Base-by-base conservation (phyloP, 2,329 filamentous ascomycete genomes). In the Colletotrichum liriopes region DNA sequence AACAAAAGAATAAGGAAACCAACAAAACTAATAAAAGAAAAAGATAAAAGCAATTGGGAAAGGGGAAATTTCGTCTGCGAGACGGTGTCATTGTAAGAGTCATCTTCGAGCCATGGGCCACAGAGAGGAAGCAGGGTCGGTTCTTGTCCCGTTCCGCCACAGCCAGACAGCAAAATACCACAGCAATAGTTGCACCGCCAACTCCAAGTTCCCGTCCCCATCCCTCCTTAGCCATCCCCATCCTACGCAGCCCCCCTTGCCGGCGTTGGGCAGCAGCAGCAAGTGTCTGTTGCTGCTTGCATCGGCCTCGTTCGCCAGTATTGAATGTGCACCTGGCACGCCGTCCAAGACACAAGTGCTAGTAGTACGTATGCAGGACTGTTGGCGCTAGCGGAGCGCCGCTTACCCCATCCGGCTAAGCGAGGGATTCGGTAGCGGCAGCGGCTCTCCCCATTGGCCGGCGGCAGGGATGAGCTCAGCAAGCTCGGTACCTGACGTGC, bases 271-370 rank as follows among this genome's bases (percentile, higher is more conserved):
- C 45, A 49, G 41, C 32, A 37, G 52, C 20, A 55, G 3, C 20
- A 37, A 26, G 23, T 26, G 23, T 2, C 1, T 12, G 5, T 55
- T 1, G 8, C 5, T n/a, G 39, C 16, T 60, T 29, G 5, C n/a
- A 65, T 26, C 60, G 20, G 41, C 51, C 52, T 69, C 52, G 26
- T 26, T 52, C 43, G 65, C 11, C 29, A 32, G 29, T 32, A 6
- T 32, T 32, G 29, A 32, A 3, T 32, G 35, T 2, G 35, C 7
- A 37, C 35, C 8, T 11, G 7, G 35, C 5, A 37, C 35, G 8
- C 35, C 35, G 11, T 37, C 35, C 8, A 37, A 37, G 35, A 9
- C 35, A 37, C 23, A 26, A 26, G 23, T 26, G 23, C 23, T 26
- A n/a, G n/a, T n/a, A n/a, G n/a, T n/a, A 26, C 23, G 23, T 26